Evolutionary conservation across 2,329 filamentous ascomycete genomes (phyloP).

Genomic region (Paramyrothecium sp.): DNA sequence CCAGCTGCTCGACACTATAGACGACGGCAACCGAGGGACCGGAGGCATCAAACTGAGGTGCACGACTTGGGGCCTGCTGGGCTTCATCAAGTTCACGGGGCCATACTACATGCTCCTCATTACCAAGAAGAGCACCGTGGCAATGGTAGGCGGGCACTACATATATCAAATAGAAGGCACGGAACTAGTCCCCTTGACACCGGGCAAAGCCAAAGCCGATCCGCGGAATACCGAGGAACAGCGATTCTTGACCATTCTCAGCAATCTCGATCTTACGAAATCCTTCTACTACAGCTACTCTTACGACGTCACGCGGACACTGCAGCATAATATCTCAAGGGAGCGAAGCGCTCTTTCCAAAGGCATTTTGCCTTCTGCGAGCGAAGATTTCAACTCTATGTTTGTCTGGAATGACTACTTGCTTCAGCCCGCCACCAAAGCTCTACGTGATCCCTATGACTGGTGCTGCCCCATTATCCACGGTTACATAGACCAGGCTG

Average conservation of each 20-base stretch:
- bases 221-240: conserved; percentile 81
- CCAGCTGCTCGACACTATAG: conserved; percentile 87
- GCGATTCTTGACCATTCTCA: conserved; percentile 83
- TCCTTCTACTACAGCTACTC: conserved; percentile 99
- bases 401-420: conserved; percentile 98
- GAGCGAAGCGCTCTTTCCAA: conserved; percentile 71
- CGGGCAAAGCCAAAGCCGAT: conserved; percentile 74
- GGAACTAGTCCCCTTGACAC: conserved; percentile 83
- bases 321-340: conserved; percentile 87
- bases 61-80: conserved; percentile 89
- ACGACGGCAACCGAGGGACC: conserved; percentile 88
- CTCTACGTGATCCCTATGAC: conserved; percentile 79
- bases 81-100: conserved; percentile 94
- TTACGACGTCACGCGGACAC: conserved; percentile 88
- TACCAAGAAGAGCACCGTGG: conserved; percentile 92
- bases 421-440: conserved; percentile 68
- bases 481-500: conserved; percentile 90
- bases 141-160: conserved; percentile 94
- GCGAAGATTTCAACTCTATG: conserved; percentile 82
- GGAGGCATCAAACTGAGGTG: conserved; percentile 88
- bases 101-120: conserved; percentile 97
- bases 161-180: conserved; percentile 94
- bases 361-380: conserved; percentile 57
- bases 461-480: conserved; percentile 97
- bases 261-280: conserved; percentile 83